These are phyloP conservation scores for Wakefieldia striispora DNA, from an alignment of 768 basidiomycete genomes.

Conservation along the genomic window DNA sequence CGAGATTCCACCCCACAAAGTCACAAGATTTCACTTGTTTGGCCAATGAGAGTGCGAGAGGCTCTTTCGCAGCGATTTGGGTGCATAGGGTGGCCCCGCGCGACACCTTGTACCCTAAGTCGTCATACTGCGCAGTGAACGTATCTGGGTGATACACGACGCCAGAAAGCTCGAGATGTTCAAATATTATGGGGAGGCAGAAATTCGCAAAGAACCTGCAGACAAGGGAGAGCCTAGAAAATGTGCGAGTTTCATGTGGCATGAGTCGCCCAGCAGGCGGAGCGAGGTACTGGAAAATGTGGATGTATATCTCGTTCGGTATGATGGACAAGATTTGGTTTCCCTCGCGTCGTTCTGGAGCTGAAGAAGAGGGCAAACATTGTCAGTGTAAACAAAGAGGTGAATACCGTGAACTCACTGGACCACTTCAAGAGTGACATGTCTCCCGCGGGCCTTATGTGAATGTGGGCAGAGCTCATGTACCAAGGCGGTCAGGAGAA, in stretches of 20 bases:
- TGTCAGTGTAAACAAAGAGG: not conserved
- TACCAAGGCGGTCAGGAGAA: too few relatives aligned
- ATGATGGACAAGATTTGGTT: constrained; percentile 27
- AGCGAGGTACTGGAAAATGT: constrained; percentile 36
- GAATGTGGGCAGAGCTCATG: too few relatives aligned
- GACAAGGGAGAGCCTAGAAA: constrained; percentile 35
- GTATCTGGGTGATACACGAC: constrained; percentile 14
- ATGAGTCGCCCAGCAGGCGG: constrained; percentile 13
- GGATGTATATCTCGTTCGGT: constrained; percentile 46
- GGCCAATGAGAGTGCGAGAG: constrained; percentile 31
- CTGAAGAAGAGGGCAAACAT: constrained; percentile 12
- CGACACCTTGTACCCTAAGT: not conserved
- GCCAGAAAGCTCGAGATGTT: constrained; percentile 25
- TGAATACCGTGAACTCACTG: not conserved
- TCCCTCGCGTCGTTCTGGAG: constrained; percentile 21
- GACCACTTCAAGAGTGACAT: too few relatives aligned
- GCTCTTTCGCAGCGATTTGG: constrained; percentile 23
- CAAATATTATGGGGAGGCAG: constrained; percentile 40
- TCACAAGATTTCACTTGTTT: not conserved
- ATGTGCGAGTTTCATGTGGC: constrained; percentile 6
- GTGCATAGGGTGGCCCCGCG: constrained; percentile 23
- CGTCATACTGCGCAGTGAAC: not conserved
- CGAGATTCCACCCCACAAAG: too few relatives aligned
- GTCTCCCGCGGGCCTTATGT: too few relatives aligned
- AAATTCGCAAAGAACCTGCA: constrained; percentile 43